Evolutionary conservation across 2,329 filamentous ascomycete genomes (phyloP).

Genomic region (Thelonectria rubi): DNA sequence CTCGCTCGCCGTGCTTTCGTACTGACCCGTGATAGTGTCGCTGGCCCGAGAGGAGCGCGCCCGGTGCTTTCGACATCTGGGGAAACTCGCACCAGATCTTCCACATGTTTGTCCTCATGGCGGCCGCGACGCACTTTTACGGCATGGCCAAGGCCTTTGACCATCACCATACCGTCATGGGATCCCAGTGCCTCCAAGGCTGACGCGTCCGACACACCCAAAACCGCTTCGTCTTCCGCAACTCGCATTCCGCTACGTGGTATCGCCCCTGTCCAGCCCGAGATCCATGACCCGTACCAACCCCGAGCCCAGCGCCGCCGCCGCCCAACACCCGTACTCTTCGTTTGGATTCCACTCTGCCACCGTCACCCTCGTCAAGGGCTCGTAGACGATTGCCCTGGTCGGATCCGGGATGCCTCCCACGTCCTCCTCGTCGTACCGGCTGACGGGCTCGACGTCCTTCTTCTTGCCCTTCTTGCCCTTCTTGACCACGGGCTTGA

Average conservation of each 20-base stretch:
- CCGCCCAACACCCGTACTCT: slow-evolving; percentile 72
- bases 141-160: slow-evolving; percentile 88
- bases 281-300: slow-evolving; percentile 73
- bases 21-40: slow-evolving; percentile 62
- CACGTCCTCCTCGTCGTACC: slow-evolving; percentile 48
- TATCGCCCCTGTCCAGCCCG: slow-evolving; percentile 54
- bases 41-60: slow-evolving; percentile 82
- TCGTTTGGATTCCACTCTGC: slow-evolving; percentile 75
- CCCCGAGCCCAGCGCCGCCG: slow-evolving; percentile 72
- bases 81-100: slow-evolving; percentile 97
- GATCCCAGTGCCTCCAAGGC: slow-evolving; percentile 56
- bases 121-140: slow-evolving; percentile 81
- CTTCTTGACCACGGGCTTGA: slow-evolving; percentile 50
- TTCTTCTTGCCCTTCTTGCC: slow-evolving; percentile 49
- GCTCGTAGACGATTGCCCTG: slow-evolving; percentile 65
- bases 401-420: slow-evolving; percentile 49
- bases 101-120: slow-evolving; percentile 86
- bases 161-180: slow-evolving; percentile 74
- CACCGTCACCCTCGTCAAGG: slow-evolving; percentile 68
- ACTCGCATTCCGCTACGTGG: slow-evolving; percentile 11
- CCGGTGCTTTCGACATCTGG: slow-evolving; percentile 87
- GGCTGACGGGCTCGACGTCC: slow-evolving; percentile 45
- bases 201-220: slow-evolving; percentile 12
- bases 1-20: slow-evolving; percentile 1
- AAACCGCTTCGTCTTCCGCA: background rate